These are phyloP conservation scores for Epichloe glyceriae DNA, from an alignment of 2,329 filamentous ascomycete genomes.

Conservation along the genomic window DNA sequence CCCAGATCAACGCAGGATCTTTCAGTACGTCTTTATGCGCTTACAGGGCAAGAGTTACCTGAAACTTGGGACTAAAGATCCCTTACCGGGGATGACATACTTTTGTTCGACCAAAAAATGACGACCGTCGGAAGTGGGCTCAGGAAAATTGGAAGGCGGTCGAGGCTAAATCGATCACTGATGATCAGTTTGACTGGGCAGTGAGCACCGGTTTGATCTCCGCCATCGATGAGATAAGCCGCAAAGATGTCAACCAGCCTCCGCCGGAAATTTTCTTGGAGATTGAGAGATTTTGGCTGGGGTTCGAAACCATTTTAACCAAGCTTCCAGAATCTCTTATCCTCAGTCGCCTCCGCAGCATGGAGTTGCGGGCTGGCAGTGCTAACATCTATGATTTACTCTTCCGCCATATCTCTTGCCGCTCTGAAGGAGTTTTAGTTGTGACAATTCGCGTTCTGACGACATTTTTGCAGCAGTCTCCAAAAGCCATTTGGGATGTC, in stretches of 20 bases:
- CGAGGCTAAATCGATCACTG: slow-evolving; percentile 45
- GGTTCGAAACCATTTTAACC: slow-evolving; percentile 59
- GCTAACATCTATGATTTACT: slow-evolving; percentile 55
- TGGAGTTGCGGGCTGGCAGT: slow-evolving; percentile 51
- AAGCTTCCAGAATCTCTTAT: slow-evolving; percentile 63
- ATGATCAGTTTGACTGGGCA: slow-evolving; percentile 76
- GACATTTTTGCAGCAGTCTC: slow-evolving; percentile 59
- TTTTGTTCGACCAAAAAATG: slow-evolving; percentile 61
- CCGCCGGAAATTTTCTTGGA: slow-evolving; percentile 24
- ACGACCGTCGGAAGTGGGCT: slow-evolving; percentile 36
- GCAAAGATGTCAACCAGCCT: slow-evolving; percentile 25
- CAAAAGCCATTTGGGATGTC: slow-evolving; percentile 77
- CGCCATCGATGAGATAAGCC: slow-evolving; percentile 49
- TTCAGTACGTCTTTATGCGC: slow-evolving; percentile 72
- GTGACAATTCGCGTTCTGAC: slow-evolving; percentile 59
- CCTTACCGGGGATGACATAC: slow-evolving; percentile 70
- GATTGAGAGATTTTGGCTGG: slow-evolving; percentile 68
- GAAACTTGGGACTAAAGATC: slow-evolving; percentile 55
- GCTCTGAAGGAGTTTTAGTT: slow-evolving; percentile 46
- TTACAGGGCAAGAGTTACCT: slow-evolving; percentile 62
- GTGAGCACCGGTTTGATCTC: slow-evolving; percentile 60
- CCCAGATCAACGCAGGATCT: slow-evolving; percentile 41
- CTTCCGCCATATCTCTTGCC: slow-evolving; percentile 40
- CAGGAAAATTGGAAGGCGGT: slow-evolving; percentile 32
- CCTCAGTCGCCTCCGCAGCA: slow-evolving; percentile 60